A percentile compares a stretch with the other conserved stretches of the same genome.
phyloP scores from a whole-genome alignment of 2,329 filamentous ascomycete genomes.

The Herpomyces periplanetae region DNA sequence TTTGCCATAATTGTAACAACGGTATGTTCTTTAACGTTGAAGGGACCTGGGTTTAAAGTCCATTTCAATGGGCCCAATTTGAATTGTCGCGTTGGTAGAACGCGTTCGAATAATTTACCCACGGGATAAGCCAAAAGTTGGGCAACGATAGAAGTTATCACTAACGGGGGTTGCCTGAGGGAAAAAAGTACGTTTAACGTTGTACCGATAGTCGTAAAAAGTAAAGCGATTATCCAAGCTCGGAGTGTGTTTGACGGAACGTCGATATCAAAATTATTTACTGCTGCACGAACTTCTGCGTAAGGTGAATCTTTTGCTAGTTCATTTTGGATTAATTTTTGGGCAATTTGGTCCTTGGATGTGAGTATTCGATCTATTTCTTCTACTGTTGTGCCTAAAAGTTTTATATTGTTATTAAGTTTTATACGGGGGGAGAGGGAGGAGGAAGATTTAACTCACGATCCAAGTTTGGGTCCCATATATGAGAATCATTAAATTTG shows the following conservation, averaged over 20 bases:
- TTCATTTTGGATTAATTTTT: constrained; percentile 8
- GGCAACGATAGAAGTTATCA: constrained; percentile 18
- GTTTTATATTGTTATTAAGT: no score
- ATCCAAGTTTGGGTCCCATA: no score
- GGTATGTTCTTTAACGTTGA: constrained; percentile 27
- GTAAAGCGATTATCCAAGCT: constrained; percentile 20
- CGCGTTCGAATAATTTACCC: no score
- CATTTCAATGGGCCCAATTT: constrained; percentile 14
- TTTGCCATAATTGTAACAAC: constrained; percentile 21
- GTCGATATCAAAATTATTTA: constrained; percentile 21
- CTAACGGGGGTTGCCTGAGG: constrained; percentile 19
- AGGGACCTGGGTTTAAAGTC: constrained; percentile 23
- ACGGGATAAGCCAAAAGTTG: constrained; percentile 23
- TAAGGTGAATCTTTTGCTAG: constrained; percentile 20
- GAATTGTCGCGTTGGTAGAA: constrained; percentile 21
- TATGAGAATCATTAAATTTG: no score
- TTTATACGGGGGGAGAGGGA: no score
- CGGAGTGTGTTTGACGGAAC: constrained; percentile 23
- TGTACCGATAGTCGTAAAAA: constrained; percentile 16
- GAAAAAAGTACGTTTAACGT: constrained; percentile 22
- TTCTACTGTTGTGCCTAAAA: no score
- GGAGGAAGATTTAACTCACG: no score
- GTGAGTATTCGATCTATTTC: no score
- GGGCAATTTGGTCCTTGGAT: no score
- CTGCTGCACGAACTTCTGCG: constrained; percentile 21